phyloP scores from a whole-genome alignment of 1,139 yeast species.

The Magnusiomyces sp. region DNA sequence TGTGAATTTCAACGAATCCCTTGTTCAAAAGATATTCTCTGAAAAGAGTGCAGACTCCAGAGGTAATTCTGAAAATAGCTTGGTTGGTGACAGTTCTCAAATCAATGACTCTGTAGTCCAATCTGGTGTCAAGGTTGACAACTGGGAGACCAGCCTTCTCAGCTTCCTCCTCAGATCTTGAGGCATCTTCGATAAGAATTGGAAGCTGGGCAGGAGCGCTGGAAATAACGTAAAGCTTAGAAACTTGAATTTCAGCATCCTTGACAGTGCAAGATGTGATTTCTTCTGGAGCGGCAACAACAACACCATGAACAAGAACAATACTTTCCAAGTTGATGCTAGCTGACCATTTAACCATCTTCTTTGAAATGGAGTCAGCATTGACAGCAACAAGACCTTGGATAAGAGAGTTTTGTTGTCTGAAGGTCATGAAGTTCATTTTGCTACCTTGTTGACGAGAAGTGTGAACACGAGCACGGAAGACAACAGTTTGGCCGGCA shows the following conservation, averaged over 20 bases:
- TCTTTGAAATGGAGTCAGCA: constrained; percentile 68
- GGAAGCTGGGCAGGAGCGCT: constrained; percentile 93
- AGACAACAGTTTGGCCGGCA: constrained; percentile 70
- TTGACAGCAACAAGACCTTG: constrained; percentile 78
- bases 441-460: constrained; percentile 95
- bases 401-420: constrained; percentile 77
- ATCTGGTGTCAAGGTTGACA: constrained; percentile 91
- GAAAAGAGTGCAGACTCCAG: constrained; percentile 81
- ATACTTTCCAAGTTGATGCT: constrained; percentile 80
- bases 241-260: constrained; percentile 75
- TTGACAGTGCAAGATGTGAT: constrained; percentile 88
- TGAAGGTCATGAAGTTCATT: constrained; percentile 78
- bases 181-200: constrained; percentile 89
- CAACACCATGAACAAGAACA: constrained; percentile 81
- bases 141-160: constrained; percentile 86
- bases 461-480: constrained; percentile 91
- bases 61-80: constrained; percentile 89
- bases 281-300: constrained; percentile 75
- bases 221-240: constrained; percentile 64
- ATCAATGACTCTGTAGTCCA: constrained; percentile 92
- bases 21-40: constrained; percentile 68
- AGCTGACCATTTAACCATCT: constrained; percentile 95
- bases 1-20: constrained; percentile 83
- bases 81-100: constrained; percentile 95
- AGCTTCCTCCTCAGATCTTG: constrained; percentile 91